Evolutionary conservation across 768 basidiomycete species (phyloP).

Genomic region (Tulasnella sp.): DNA sequence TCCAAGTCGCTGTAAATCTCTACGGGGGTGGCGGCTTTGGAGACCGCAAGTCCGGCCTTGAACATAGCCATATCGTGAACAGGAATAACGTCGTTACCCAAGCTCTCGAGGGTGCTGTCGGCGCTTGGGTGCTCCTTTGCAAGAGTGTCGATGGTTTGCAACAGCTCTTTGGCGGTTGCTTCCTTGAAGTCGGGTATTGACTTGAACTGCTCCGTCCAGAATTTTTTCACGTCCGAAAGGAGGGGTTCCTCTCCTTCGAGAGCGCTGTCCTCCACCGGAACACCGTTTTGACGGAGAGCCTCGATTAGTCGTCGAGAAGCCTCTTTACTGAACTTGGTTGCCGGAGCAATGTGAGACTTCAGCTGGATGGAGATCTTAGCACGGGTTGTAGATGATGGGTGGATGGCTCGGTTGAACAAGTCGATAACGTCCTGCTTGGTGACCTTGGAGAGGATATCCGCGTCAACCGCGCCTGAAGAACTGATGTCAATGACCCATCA

Average conservation of each 20-base stretch:
- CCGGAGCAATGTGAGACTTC: conserved; percentile 54
- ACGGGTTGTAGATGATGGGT: conserved; percentile 59
- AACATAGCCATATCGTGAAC: conserved; percentile 61
- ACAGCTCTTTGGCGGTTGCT: conserved; percentile 40
- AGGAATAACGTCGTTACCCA: conserved; percentile 45
- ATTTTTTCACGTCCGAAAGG: conserved; percentile 50
- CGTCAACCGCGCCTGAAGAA: conserved; percentile 60
- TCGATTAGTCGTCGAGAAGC: conserved; percentile 57
- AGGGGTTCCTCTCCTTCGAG: conserved; percentile 40
- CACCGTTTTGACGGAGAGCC: conserved; percentile 41
- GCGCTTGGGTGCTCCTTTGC: conserved; percentile 45
- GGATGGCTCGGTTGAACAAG: conserved; percentile 61
- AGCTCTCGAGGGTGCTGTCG: conserved; percentile 32
- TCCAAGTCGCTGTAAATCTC: conserved; percentile 27
- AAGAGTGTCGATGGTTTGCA: conserved; percentile 50
- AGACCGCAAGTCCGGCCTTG: conserved; percentile 49
- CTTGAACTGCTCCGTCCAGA: conserved; percentile 46
- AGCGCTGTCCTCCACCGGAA: conserved; percentile 46
- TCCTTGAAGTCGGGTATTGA: conserved; percentile 29
- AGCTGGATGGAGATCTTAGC: conserved; percentile 81
- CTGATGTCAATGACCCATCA: neutral
- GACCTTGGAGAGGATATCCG: conserved; percentile 51
- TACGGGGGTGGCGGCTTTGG: conserved; percentile 56
- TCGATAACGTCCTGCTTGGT: conserved; percentile 67
- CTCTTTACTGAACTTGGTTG: conserved; percentile 51